phyloP scores from a whole-genome alignment of 78 protist species.

The Isochrysis galbana region DNA sequence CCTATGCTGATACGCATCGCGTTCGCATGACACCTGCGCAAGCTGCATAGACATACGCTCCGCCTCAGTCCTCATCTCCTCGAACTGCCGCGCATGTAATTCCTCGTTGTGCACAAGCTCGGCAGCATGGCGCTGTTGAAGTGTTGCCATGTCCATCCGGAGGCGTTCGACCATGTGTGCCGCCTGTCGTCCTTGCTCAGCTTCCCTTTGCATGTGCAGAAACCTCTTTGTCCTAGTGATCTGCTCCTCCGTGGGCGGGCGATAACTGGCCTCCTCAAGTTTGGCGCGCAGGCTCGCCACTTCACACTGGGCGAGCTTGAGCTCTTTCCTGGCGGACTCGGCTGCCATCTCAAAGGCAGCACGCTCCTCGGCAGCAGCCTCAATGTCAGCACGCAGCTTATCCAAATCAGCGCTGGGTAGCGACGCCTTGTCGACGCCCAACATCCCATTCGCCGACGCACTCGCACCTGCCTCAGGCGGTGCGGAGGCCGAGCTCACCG shows the following conservation, averaged over 20 bases:
- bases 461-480: not conserved
- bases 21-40: not conserved
- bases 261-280: not conserved
- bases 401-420: not conserved
- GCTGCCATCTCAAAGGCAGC: not conserved
- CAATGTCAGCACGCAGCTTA: not conserved
- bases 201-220: not conserved
- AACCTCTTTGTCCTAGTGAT: no score
- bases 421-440: not conserved
- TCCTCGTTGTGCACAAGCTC: not conserved
- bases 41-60: not conserved
- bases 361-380: not conserved
- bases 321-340: not conserved
- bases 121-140: not conserved
- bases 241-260: not conserved
- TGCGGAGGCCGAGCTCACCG: not conserved
- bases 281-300: not conserved
- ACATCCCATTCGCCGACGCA: not conserved
- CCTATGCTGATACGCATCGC: not conserved
- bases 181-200: not conserved
- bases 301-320: not conserved
- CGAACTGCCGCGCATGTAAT: not conserved
- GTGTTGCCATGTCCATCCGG: not conserved
- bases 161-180: not conserved
- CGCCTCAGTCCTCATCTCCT: not conserved